Evolutionary conservation across 179 eudicot genomes (phyloP).

Genomic region (Monotropa hypopitys): DNA sequence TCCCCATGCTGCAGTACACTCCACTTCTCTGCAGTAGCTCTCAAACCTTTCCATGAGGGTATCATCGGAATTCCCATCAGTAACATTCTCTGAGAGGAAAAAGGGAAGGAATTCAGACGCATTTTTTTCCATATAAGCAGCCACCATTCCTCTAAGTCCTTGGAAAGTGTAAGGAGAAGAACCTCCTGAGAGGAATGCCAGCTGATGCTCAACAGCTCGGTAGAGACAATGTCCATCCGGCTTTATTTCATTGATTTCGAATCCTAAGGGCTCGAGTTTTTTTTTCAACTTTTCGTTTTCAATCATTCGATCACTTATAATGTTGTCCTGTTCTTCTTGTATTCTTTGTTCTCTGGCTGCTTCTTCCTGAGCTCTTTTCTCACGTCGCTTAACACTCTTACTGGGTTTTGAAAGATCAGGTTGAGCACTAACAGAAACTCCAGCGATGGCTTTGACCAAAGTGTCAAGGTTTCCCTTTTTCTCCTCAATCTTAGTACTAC

Average conservation of each 20-base stretch:
- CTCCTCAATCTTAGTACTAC: conserved; percentile 19
- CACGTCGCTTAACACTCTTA: conserved; percentile 69
- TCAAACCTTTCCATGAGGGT: conserved; percentile 54
- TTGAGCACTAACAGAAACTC: conserved; percentile 50
- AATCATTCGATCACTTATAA: conserved; percentile 42
- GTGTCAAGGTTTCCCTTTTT: conserved; percentile 42
- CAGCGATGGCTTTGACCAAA: conserved; percentile 76
- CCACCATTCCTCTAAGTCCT: conserved; percentile 71
- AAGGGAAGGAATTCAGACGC: conserved; percentile 73
- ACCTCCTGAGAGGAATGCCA: conserved; percentile 45
- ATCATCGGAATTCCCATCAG: conserved; percentile 42
- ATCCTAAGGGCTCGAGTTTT: conserved; percentile 66
- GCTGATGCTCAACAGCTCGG: conserved; percentile 82
- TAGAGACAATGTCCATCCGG: conserved; percentile 93
- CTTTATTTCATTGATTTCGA: conserved; percentile 53
- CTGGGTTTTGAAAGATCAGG: conserved; percentile 67
- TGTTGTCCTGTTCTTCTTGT: conserved; percentile 68
- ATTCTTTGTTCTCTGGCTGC: conserved; percentile 83
- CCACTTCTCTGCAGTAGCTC: conserved; percentile 70
- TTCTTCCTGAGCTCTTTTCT: conserved; percentile 84
- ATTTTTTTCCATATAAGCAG: conserved; percentile 62
- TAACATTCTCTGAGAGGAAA: conserved; percentile 55
- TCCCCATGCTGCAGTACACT: conserved; percentile 87
- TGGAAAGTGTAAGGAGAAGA: conserved; percentile 49
- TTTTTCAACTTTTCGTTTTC: conserved; percentile 55